A percentile compares a stretch with the other conserved stretches of the same genome.
Evolutionary conservation across 2,329 filamentous ascomycete species (phyloP).

Genomic region (Pseudocercospora pini-densiflorae): DNA sequence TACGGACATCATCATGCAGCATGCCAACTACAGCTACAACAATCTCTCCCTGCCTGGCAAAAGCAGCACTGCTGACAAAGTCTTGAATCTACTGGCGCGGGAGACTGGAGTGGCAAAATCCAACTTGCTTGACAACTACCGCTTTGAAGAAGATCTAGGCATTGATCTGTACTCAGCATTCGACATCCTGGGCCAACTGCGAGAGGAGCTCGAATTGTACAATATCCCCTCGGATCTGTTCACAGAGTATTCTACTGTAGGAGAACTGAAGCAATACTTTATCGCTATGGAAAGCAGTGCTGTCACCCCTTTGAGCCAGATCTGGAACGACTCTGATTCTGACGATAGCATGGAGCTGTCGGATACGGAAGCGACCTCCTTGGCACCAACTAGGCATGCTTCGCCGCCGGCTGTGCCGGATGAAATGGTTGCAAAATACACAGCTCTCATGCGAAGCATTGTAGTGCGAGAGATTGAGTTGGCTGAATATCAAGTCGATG

Average conservation of each 20-base stretch:
- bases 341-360: conserved; percentile 3
- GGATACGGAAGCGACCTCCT: background rate
- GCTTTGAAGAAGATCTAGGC: conserved; percentile 8
- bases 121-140: conserved; percentile 7
- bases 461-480: conserved; percentile 2
- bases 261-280: conserved; percentile 1
- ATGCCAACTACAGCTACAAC: conserved; percentile 5
- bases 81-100: background rate
- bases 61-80: conserved; percentile 4
- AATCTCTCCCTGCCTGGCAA: background rate
- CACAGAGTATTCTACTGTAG: conserved; percentile 5
- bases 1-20: conserved; percentile 7
- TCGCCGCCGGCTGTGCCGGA: conserved; percentile 3
- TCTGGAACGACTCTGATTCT: conserved; percentile 4
- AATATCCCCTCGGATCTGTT: conserved; percentile 3
- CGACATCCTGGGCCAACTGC: background rate
- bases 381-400: conserved; percentile 4
- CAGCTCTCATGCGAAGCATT: conserved; percentile 1
- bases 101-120: background rate
- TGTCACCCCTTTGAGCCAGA: conserved; percentile 6
- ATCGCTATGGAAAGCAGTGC: conserved; percentile 4
- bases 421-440: conserved; percentile 1
- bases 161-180: conserved; percentile 8
- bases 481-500: background rate
- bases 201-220: conserved; percentile 7